Conservation (phyloP, 1,284 basidiomycete genomes). For the Ceratobasidium sp. region DNA sequence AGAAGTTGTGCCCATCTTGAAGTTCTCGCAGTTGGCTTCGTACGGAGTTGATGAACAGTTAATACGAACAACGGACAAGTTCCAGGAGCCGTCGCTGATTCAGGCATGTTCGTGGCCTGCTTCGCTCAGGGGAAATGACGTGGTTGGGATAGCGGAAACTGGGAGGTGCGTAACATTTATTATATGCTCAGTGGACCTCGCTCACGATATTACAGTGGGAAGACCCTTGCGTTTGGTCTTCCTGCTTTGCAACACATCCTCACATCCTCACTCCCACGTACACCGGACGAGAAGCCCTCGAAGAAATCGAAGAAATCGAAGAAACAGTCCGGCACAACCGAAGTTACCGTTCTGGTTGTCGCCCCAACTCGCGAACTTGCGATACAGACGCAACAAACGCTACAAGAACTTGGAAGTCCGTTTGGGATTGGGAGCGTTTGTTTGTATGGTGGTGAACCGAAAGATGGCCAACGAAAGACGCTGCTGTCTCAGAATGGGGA, state of each 20-base stretch:
- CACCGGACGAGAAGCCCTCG: slow-evolving; percentile 38
- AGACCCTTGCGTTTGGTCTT: slow-evolving; percentile 96
- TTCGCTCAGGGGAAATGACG: slow-evolving; percentile 82
- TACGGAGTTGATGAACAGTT: slow-evolving; percentile 58
- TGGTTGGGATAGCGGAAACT: slow-evolving; percentile 97
- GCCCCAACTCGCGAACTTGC: slow-evolving; percentile 96
- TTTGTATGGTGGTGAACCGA: slow-evolving; percentile 92
- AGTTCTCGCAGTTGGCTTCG: slow-evolving; percentile 74
- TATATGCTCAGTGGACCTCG: not conserved
- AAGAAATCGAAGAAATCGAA: slow-evolving; percentile 55
- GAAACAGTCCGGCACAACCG: slow-evolving; percentile 53
- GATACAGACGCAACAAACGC: slow-evolving; percentile 91
- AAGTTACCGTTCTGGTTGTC: slow-evolving; percentile 83
- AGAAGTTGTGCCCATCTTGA: slow-evolving; percentile 71
- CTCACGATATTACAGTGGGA: slow-evolving; percentile 69
- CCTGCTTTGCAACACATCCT: slow-evolving; percentile 69
- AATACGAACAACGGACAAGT: slow-evolving; percentile 70
- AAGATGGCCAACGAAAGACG: slow-evolving; percentile 79
- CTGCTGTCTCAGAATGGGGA: slow-evolving; percentile 54
- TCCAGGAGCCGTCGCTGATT: slow-evolving; percentile 93
- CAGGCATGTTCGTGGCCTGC: slow-evolving; percentile 97
- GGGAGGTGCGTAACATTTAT: slow-evolving; percentile 68
- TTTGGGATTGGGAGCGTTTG: slow-evolving; percentile 85
- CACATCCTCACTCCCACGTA: slow-evolving; percentile 14
- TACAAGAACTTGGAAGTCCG: slow-evolving; percentile 79